Conservation (phyloP, 495 filamentous ascomycete species). For the Xylaria venustula region DNA sequence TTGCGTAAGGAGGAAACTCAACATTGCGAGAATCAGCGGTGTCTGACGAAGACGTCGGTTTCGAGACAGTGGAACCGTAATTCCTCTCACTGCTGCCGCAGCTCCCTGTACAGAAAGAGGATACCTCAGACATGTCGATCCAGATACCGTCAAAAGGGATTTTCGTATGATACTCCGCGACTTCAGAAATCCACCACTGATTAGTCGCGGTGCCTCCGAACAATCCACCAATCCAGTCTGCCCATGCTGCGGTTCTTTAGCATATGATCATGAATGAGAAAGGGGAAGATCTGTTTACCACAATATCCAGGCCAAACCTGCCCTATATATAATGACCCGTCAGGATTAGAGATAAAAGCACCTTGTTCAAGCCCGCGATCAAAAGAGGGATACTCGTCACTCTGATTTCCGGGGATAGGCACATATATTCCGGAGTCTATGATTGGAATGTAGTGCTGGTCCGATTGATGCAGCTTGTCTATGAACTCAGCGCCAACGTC, state of each 20-base stretch:
- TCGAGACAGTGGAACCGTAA: constrained; percentile 56
- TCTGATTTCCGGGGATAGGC: constrained; percentile 68
- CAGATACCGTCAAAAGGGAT: constrained; percentile 79
- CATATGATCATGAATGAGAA: constrained; percentile 48
- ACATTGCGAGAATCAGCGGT: constrained; percentile 68
- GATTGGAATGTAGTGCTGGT: constrained; percentile 78
- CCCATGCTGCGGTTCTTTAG: constrained; percentile 49
- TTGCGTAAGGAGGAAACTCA: constrained; percentile 76
- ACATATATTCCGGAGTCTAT: constrained; percentile 82
- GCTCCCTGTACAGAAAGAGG: constrained; percentile 79
- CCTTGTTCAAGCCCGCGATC: constrained; percentile 62
- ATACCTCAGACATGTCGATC: constrained; percentile 86
- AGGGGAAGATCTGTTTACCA: constrained; percentile 19
- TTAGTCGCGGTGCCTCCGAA: constrained; percentile 57
- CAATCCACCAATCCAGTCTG: constrained; percentile 56
- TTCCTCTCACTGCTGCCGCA: constrained; percentile 69
- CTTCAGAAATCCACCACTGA: constrained; percentile 71
- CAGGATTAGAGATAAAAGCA: constrained; percentile 66
- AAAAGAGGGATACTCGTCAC: constrained; percentile 69
- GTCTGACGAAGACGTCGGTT: constrained; percentile 61
- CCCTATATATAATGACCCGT: constrained; percentile 72
- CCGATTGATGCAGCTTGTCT: constrained; percentile 58
- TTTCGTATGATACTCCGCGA: constrained; percentile 59
- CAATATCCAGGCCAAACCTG: constrained; percentile 88
- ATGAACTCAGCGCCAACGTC: constrained; percentile 66